phyloP scores from a whole-genome alignment of 768 basidiomycete species.

The Mycena olivaceomarginata region DNA sequence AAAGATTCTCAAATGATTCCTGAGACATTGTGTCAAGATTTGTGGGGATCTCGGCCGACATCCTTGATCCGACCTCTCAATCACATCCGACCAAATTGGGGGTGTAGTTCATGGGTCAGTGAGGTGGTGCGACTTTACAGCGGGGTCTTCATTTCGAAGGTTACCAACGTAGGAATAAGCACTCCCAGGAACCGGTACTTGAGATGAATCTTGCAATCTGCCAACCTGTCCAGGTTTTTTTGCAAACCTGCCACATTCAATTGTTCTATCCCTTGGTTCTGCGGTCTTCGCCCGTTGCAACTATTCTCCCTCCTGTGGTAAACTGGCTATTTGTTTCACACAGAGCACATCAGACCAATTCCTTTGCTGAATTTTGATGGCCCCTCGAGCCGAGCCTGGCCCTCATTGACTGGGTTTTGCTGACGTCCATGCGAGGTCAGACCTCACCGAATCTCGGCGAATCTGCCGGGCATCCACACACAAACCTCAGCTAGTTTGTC shows the following conservation, averaged over 20 bases:
- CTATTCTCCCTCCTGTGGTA: slow-evolving; percentile 7
- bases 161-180: slow-evolving; percentile 9
- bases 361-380: not conserved
- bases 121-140: not conserved
- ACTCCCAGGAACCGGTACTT: slow-evolving; percentile 19
- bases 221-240: slow-evolving; percentile 17
- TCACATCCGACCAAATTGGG: no score
- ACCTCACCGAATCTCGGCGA: not conserved
- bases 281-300: slow-evolving; percentile 5
- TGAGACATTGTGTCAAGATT: no score
- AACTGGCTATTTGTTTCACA: slow-evolving; percentile 17
- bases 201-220: slow-evolving; percentile 20
- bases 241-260: slow-evolving; percentile 13
- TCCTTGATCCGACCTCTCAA: no score
- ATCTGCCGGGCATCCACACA: not conserved
- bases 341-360: slow-evolving; percentile 17
- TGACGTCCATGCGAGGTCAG: not conserved
- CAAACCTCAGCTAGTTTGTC: not conserved
- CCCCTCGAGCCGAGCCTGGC: no score
- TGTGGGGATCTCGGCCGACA: no score
- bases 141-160: not conserved
- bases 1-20: no score
- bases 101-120: slow-evolving; percentile 2
- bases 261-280: slow-evolving; percentile 22
- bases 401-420: not conserved